A percentile compares a stretch with the other conserved stretches of the same genome.
phyloP scores from a whole-genome alignment of 225 moss, liverwort and hornwort species.

The Bryum argenteum region DNA sequence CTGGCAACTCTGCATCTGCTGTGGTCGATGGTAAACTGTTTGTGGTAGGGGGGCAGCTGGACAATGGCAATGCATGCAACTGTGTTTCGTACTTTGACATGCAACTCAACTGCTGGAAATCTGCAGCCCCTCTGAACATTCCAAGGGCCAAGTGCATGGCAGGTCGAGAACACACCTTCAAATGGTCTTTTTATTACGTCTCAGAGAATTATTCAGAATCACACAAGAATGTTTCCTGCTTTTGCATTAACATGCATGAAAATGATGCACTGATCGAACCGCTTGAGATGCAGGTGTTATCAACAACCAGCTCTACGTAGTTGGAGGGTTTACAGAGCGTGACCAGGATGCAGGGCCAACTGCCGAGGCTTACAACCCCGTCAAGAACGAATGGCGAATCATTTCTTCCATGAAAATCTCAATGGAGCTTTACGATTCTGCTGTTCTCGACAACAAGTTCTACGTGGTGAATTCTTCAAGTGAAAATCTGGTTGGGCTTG shows the following conservation, averaged over 20 bases:
- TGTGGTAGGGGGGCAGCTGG: conserved; percentile 92
- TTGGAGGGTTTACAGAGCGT: conserved; percentile 88
- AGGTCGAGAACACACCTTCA: conserved; percentile 44
- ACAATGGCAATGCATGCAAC: conserved; percentile 81
- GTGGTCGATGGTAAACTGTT: conserved; percentile 96
- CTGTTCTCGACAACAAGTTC: conserved; percentile 85
- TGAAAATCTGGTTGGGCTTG: conserved; percentile 92
- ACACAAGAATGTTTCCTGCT: conserved; percentile 1
- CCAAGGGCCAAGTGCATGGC: conserved; percentile 98
- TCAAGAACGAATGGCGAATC: conserved; percentile 72
- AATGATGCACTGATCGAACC: not conserved
- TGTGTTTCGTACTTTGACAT: conserved; percentile 94
- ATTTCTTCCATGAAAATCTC: conserved; percentile 89
- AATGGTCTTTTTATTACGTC: conserved; percentile 14
- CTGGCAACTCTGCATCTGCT: conserved; percentile 88
- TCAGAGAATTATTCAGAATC: not conserved
- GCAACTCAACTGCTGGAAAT: conserved; percentile 91
- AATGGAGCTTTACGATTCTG: conserved; percentile 96
- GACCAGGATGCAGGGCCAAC: conserved; percentile 89
- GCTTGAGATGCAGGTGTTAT: conserved; percentile 76
- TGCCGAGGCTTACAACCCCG: conserved; percentile 87
- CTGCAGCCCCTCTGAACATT: conserved; percentile 76
- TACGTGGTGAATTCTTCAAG: conserved; percentile 96
- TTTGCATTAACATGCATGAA: not conserved
- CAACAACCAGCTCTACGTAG: conserved; percentile 88